Base-by-base conservation (phyloP, 1,139 yeast species). In the Sugiyamaella xylanicola region DNA sequence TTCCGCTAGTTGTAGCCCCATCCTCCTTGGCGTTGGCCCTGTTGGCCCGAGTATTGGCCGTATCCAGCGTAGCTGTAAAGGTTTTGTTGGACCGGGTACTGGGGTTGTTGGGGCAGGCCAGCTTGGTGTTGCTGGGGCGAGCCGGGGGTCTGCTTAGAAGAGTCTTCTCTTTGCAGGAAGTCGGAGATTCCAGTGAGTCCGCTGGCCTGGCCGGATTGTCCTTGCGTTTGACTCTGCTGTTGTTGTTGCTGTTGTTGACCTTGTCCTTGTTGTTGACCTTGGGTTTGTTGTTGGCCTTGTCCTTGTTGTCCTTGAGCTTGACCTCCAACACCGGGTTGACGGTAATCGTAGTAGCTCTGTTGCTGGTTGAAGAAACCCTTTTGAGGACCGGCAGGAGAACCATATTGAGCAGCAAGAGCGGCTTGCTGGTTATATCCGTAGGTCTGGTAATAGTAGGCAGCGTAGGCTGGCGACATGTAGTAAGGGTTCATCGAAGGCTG, bases 91-190 rank as follows among this genome's bases (percentile, higher is more conserved):
- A 56, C 56, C 43, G 64, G 68, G 57, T 62, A 66, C 36, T 54
- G 64, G 40, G 53, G 61, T 47, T 58, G 65, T 54, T 56, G 68
- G 29, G 61, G 65, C 50, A 56, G 60, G 4, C 51, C 56, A 11
- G 54, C 56, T 48, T 55, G 56, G 53, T 25, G 49, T 54, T 45
- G 62, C 48, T 65, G 65, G 16, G 67, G 65, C 27, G 69, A 62
- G n/a, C 64, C 66, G 52, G 61, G 63, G 15, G 61, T 54, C 29
- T 55, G 61, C 58, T 65, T 61, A 39, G 60, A 48, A 32, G 59
- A 54, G 44, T 68, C 72, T n/a, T 66, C 69, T 15, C 70, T 62
- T 58, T 69, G 72, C 63, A 70, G 57, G 56, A 69, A 70, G 53
- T 69, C 73, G 15, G 69, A 64, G 52, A 69, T 69, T 19, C 72